Evolutionary conservation across 768 basidiomycete genomes (phyloP).

Genomic region (Rhodotorula diobovata): DNA sequence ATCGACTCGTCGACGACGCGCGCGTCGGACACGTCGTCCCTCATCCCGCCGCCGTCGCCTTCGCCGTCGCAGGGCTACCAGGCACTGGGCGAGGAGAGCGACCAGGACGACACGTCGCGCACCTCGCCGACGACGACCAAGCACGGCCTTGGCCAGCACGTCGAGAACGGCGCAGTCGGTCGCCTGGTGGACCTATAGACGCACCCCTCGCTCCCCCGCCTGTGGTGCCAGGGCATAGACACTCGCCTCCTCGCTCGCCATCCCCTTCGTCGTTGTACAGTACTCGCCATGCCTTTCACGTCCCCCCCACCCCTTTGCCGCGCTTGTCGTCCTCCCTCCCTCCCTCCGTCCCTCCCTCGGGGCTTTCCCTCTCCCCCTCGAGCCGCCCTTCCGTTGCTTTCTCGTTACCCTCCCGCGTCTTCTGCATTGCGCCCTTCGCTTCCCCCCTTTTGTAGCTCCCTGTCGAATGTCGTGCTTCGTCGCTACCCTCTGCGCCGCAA

Average conservation of each 20-base stretch:
- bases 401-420: not conserved
- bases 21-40: slow-evolving; percentile 6
- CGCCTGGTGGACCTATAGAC: slow-evolving; percentile 5
- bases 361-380: too few relatives aligned
- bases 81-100: slow-evolving; percentile 22
- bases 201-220: not conserved
- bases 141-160: not conserved
- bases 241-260: not conserved
- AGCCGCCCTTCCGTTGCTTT: too few relatives aligned
- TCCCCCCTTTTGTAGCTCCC: not conserved
- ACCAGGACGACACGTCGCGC: not conserved
- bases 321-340: not conserved
- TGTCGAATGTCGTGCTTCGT: not conserved
- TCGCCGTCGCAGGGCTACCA: slow-evolving; percentile 23
- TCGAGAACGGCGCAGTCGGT: not conserved
- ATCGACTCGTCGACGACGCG: not conserved
- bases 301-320: too few relatives aligned
- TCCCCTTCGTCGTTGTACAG: not conserved
- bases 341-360: not conserved
- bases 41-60: not conserved
- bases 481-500: not conserved
- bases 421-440: not conserved
- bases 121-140: not conserved
- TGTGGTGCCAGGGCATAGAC: not conserved
- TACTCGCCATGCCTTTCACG: not conserved